These are phyloP conservation scores for Uncinocarpus reesii DNA, from an alignment of 2,329 filamentous ascomycete species.

Conservation along the genomic window DNA sequence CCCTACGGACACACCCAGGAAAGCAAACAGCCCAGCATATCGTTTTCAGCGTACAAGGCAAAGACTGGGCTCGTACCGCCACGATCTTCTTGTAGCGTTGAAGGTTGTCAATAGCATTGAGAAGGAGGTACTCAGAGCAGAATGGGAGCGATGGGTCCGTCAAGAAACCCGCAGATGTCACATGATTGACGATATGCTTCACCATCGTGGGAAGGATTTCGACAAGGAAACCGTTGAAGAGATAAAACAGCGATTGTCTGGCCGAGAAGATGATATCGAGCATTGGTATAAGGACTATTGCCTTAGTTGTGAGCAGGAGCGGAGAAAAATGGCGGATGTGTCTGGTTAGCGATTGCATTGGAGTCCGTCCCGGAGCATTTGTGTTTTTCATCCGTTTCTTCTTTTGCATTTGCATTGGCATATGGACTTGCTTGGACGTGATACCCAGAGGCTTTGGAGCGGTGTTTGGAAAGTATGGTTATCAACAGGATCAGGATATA, in stretches of 20 bases:
- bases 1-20: not conserved
- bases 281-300: conserved; percentile 54
- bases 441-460: conserved; percentile 4
- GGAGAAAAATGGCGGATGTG: conserved; percentile 20
- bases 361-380: not conserved
- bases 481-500: conserved; percentile 1
- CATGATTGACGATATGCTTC: conserved; percentile 45
- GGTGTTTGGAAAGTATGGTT: conserved; percentile 1
- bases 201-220: conserved; percentile 19
- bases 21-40: conserved; percentile 33
- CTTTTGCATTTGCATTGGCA: not conserved
- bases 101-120: conserved; percentile 84
- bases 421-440: conserved; percentile 3
- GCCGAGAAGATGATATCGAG: conserved; percentile 37
- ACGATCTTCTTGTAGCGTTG: conserved; percentile 84
- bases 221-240: conserved; percentile 19
- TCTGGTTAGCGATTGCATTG: conserved; percentile 7
- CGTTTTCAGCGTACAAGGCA: conserved; percentile 72
- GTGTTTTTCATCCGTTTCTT: not conserved
- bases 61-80: conserved; percentile 69
- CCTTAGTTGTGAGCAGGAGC: conserved; percentile 46
- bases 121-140: conserved; percentile 69
- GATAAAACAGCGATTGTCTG: conserved; percentile 26
- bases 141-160: conserved; percentile 87
- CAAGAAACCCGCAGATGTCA: conserved; percentile 70